Percentiles rank a stretch among this genome's conserved stretches.
phyloP scores from a whole-genome alignment of 116 monocot species.

The Phalaenopsis hybrid region DNA sequence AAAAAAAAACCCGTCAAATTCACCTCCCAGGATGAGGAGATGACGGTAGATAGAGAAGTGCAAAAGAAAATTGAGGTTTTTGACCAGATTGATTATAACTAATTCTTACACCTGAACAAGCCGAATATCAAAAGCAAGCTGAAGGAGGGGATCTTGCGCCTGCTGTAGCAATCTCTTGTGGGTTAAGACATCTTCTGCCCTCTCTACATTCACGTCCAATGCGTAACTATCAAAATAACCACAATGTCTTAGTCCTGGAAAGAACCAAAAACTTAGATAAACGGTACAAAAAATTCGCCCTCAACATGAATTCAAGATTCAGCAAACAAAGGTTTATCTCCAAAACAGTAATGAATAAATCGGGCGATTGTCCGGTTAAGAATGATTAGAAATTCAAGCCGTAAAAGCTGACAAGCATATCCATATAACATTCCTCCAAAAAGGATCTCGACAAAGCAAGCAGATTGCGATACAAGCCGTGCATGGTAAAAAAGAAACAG shows the following conservation, averaged over 20 bases:
- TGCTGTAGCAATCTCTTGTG: conserved; percentile 38
- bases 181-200: conserved; percentile 48
- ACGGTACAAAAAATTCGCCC: neutral
- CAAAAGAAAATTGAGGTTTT: neutral
- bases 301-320: neutral
- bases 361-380: neutral
- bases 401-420: neutral
- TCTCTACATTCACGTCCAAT: conserved; percentile 54
- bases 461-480: neutral
- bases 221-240: conserved; percentile 21
- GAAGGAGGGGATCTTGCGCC: conserved; percentile 32
- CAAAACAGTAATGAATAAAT: neutral
- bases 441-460: neutral
- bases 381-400: neutral
- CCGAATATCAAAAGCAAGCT: conserved; percentile 32
- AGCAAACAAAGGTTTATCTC: neutral
- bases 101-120: conserved; percentile 32
- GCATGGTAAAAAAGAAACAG: neutral
- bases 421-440: neutral
- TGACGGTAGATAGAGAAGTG: neutral
- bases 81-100: neutral
- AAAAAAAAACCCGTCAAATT: no score
- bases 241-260: neutral
- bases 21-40: neutral
- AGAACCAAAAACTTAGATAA: neutral